Evolutionary conservation across 805 yeast species (phyloP), one percentile per base, ranked within the genome.

Genomic region (Vanderwaltozyma polyspora): DNA sequence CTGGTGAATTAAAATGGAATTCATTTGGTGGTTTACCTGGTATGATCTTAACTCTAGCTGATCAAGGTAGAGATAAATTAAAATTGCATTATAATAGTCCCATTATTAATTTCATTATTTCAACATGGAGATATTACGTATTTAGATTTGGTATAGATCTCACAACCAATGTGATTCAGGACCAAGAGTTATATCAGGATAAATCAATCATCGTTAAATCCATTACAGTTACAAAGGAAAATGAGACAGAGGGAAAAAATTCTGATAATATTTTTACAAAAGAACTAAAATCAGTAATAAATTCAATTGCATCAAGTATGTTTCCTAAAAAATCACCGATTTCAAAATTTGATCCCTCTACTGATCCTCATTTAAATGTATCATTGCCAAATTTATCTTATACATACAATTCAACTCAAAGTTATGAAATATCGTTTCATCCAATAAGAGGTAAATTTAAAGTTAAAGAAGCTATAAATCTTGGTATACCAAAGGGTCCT

Each of bases 1-100:
- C 95, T 0, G 98, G 98, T 3, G 63, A 62, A n/a, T 41, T 82
- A 9, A 57, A 69, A 35, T 89, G 95, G 95, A 55, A 68, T 5
- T 67, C 78, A n/a, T 60, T 85, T 2, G 84, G 94, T n/a, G 98
- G 98, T 0, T 57, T 89, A 6, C 96, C 97, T 0, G 98, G 98
- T 0, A 60, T 84, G 47, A 72, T 89, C 32, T 60, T 89, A 33
- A 84, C 96, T 0, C 65, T 81, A 11, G 76, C 83, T 37, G 95
- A 85, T 45, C 81, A 84, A 45, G 86, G 85, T 2, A 66, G 69
- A 41, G 68, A 70, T 31, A 64, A 64, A 6, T 52, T 82, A 25
- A 67, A 66, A n/a, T 59, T 84, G 1, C 68, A 59, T 45, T 70
- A 74, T 32, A 72, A 77, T n/a, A 62, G 59, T 29, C 51, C 62